phyloP scores from a whole-genome alignment of 768 basidiomycete genomes.

The Rhodotorula paludigena region DNA sequence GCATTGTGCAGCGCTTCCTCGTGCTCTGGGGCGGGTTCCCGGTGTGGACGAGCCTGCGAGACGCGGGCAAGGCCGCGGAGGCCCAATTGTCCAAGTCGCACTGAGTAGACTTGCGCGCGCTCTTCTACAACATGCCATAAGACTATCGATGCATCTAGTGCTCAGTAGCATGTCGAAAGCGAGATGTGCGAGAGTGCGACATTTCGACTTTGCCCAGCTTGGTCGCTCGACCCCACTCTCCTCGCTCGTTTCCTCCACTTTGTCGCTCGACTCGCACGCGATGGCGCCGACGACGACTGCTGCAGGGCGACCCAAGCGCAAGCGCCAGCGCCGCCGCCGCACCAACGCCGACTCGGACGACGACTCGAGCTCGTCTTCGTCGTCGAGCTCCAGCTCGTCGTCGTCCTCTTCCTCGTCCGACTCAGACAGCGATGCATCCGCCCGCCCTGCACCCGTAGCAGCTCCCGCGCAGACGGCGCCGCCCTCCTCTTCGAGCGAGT shows the following conservation, averaged over 20 bases:
- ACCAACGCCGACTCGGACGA: conserved; percentile 8
- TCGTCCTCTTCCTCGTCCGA: background rate
- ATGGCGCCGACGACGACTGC: conserved; percentile 34
- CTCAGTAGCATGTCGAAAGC: no score
- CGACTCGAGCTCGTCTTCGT: conserved; percentile 1
- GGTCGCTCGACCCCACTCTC: no score
- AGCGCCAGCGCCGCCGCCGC: conserved; percentile 34
- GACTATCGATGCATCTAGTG: no score
- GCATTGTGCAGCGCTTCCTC: background rate
- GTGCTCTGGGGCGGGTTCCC: conserved; percentile 17
- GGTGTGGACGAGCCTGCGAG: background rate
- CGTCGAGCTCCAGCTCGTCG: background rate
- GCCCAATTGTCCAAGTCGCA: background rate
- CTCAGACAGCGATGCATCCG: background rate
- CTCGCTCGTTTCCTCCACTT: background rate
- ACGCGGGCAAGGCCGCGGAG: conserved; percentile 6
- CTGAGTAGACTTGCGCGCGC: no score
- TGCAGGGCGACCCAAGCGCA: conserved; percentile 34
- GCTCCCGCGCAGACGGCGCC: background rate
- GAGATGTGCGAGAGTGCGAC: no score
- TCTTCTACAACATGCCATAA: no score
- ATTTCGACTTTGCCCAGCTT: no score
- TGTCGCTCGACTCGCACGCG: background rate
- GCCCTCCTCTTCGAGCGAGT: background rate
- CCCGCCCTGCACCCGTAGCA: no score